Conservation (phyloP, 352 stramenopile genomes). For the Globisporangium paddicum region DNA sequence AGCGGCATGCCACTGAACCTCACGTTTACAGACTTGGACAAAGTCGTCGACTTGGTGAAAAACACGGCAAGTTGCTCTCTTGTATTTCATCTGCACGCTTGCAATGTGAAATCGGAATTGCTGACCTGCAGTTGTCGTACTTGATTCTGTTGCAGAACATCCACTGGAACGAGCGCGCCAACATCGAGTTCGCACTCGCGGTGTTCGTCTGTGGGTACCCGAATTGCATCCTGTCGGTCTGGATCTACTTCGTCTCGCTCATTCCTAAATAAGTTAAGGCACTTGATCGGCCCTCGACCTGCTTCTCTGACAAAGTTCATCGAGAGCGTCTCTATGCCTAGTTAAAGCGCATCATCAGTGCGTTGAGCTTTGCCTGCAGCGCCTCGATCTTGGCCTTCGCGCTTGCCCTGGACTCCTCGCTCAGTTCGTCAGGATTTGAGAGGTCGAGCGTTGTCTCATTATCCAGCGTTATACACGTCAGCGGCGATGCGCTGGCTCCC, state of each 20-base stretch:
- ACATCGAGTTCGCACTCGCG: constrained; percentile 89
- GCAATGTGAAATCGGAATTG: background rate
- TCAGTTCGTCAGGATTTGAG: constrained; percentile 57
- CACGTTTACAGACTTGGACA: constrained; percentile 84
- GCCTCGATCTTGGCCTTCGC: constrained; percentile 59
- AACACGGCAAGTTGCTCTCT: constrained; percentile 55
- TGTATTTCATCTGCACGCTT: constrained; percentile 5
- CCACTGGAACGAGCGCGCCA: constrained; percentile 77
- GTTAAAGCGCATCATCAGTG: constrained; percentile 59
- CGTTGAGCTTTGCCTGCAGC: constrained; percentile 64
- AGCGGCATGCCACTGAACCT: constrained; percentile 83
- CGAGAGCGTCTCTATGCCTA: constrained; percentile 1
- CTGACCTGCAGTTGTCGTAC: constrained; percentile 2
- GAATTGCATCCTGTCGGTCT: constrained; percentile 88
- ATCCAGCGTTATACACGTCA: constrained; percentile 55
- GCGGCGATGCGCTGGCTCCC: constrained; percentile 28
- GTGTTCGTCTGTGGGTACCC: constrained; percentile 85
- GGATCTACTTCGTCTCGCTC: constrained; percentile 89
- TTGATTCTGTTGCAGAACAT: constrained; percentile 58
- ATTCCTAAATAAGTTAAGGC: constrained; percentile 20
- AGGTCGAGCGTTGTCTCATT: constrained; percentile 56
- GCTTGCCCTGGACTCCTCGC: constrained; percentile 45
- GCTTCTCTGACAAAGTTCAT: background rate
- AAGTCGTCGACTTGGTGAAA: constrained; percentile 78
- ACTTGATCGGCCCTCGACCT: background rate